phyloP scores from a whole-genome alignment of 192 early-diverging fungal species.

The Podila minutissima region DNA sequence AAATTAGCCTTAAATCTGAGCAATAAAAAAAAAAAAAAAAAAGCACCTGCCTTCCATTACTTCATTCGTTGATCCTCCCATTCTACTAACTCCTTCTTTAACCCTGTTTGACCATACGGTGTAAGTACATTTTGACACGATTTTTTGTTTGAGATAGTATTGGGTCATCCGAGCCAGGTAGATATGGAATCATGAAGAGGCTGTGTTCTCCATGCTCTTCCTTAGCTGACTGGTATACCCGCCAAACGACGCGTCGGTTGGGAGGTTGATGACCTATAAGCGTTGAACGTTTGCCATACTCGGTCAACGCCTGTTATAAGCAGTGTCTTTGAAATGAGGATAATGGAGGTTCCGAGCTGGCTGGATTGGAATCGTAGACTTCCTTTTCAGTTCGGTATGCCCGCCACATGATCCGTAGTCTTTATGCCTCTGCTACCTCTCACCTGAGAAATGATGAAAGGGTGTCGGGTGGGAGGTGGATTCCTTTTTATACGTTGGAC shows the following conservation, averaged over 20 bases:
- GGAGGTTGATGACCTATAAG: constrained; percentile 8
- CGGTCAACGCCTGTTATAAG: constrained; percentile 10
- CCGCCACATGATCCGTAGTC: not conserved
- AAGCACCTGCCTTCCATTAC: too few species aligned
- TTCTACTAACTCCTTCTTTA: too few species aligned
- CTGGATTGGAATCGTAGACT: too few species aligned
- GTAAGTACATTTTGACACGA: not conserved
- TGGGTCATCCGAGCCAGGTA: constrained; percentile 11
- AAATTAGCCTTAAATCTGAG: too few species aligned
- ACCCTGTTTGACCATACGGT: too few species aligned
- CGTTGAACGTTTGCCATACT: constrained; percentile 4
- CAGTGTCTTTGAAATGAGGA: too few species aligned
- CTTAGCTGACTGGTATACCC: constrained; percentile 8
- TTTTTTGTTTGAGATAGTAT: constrained; percentile 7
- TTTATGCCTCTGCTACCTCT: constrained; percentile 5
- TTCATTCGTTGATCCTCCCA: too few species aligned
- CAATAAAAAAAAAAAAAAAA: too few species aligned
- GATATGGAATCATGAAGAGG: constrained; percentile 7
- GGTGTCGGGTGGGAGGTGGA: constrained; percentile 4
- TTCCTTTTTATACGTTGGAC: constrained; percentile 9
- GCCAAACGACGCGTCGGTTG: constrained; percentile 18
- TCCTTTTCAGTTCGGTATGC: not conserved
- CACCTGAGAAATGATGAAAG: constrained; percentile 5
- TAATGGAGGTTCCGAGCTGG: too few species aligned
- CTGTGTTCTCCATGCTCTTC: constrained; percentile 4